These are phyloP conservation scores for Hypomontagnella submonticulosa DNA, from an alignment of 495 filamentous ascomycete genomes.

Conservation along the genomic window DNA sequence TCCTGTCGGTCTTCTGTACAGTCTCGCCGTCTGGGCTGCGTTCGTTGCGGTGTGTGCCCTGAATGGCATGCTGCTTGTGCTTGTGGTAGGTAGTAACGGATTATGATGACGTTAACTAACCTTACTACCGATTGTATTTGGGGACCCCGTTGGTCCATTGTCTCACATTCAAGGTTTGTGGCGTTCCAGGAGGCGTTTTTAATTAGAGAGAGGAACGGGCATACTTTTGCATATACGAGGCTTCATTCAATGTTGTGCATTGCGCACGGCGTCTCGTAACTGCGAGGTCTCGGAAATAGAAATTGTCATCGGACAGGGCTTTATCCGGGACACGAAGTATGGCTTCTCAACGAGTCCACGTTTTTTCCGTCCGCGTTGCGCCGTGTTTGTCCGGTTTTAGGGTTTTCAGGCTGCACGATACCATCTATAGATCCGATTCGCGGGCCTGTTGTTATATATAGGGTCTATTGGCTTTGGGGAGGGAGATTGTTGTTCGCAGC, in stretches of 20 bases:
- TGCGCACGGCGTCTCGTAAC: neutral
- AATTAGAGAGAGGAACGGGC: constrained; percentile 21
- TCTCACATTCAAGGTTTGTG: constrained; percentile 11
- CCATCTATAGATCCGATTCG: constrained; percentile 19
- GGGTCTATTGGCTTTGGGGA: neutral
- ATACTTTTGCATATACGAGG: constrained; percentile 30
- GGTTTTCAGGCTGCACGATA: constrained; percentile 21
- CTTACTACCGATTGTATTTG: neutral
- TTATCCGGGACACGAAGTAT: neutral
- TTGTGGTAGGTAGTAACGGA: constrained; percentile 55
- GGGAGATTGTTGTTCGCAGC: neutral
- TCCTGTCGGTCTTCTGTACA: constrained; percentile 53
- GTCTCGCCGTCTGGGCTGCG: constrained; percentile 54
- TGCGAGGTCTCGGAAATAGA: constrained; percentile 3
- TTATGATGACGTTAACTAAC: constrained; percentile 35
- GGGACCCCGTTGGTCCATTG: neutral
- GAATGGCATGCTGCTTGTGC: constrained; percentile 62
- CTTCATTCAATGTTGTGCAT: neutral
- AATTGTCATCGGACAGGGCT: constrained; percentile 9
- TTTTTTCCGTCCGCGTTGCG: neutral
- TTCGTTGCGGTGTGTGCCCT: constrained; percentile 61
- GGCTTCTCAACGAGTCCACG: neutral
- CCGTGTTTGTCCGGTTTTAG: neutral
- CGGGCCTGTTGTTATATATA: neutral
- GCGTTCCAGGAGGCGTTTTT: constrained; percentile 11